Percentiles rank a stretch among this genome's conserved stretches.
Conservation (phyloP, 345 rosid genomes). For the Isatis tinctoria region DNA sequence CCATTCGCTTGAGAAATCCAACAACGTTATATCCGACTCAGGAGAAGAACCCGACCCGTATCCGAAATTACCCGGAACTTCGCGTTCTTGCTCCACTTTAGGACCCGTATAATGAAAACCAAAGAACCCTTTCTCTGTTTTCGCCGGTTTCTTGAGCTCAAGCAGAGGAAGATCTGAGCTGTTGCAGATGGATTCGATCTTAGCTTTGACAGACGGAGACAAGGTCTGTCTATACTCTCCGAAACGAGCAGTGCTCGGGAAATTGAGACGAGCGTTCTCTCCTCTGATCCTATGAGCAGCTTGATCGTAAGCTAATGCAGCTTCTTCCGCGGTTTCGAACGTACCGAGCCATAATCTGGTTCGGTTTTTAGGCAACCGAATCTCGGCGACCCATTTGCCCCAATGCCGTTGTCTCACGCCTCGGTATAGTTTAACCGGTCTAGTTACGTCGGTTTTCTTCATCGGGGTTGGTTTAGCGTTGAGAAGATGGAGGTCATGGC, state of each 20-base stretch:
- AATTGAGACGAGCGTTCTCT: conserved; percentile 78
- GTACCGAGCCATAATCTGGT: conserved; percentile 98
- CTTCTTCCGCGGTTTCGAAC: conserved; percentile 80
- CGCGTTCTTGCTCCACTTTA: conserved; percentile 18
- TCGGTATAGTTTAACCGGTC: conserved; percentile 63
- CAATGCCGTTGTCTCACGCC: conserved; percentile 95
- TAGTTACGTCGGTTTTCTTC: conserved; percentile 44
- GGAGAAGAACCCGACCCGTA: conserved; percentile 26
- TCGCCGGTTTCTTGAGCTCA: conserved; percentile 38
- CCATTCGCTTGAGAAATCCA: conserved; percentile 28
- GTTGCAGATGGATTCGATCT: conserved; percentile 69
- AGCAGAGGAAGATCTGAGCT: conserved; percentile 24
- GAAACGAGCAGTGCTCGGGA: conserved; percentile 45
- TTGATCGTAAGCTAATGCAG: conserved; percentile 85
- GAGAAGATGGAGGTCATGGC: conserved; percentile 15
- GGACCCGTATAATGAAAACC: conserved; percentile 23
- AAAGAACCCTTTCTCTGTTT: conserved; percentile 13
- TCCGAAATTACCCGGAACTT: not conserved
- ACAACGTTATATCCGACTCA: conserved; percentile 22
- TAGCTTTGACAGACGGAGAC: conserved; percentile 71
- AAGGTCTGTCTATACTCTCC: conserved; percentile 55
- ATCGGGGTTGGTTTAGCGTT: conserved; percentile 48
- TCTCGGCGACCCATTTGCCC: conserved; percentile 98
- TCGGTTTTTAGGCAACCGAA: conserved; percentile 83
- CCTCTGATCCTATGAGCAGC: conserved; percentile 87